Evolutionary conservation across 2,329 filamentous ascomycete genomes (phyloP).

Genomic region (Neofusicoccum sp.): DNA sequence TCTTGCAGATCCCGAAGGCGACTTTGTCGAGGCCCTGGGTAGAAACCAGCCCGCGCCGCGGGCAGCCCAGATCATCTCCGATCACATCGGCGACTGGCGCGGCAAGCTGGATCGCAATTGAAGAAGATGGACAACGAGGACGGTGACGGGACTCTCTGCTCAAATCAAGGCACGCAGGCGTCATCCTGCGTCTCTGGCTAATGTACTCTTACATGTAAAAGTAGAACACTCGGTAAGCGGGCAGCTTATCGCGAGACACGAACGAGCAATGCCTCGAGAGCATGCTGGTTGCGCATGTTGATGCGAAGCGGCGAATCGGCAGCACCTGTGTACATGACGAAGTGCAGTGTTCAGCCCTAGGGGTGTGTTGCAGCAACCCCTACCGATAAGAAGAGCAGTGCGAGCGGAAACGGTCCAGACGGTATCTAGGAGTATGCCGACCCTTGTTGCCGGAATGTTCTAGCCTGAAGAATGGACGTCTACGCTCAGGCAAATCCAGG

Average conservation of each 20-base stretch:
- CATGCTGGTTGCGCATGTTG: background rate
- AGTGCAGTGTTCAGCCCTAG: too few species aligned
- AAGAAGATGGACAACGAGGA: background rate
- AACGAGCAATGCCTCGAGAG: background rate
- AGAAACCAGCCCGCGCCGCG: slow-evolving; percentile 90
- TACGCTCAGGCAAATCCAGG: background rate
- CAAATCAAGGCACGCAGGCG: background rate
- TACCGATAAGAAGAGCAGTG: background rate
- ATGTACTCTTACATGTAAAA: slow-evolving; percentile 13
- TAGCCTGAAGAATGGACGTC: background rate
- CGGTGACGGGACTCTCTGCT: background rate
- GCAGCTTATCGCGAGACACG: slow-evolving; percentile 1
- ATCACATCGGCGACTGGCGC: slow-evolving; percentile 81
- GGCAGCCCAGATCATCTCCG: slow-evolving; percentile 79
- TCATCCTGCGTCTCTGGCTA: background rate
- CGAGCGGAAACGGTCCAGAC: background rate
- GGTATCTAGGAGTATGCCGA: background rate
- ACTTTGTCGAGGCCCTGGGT: slow-evolving; percentile 96
- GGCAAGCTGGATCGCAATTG: slow-evolving; percentile 54
- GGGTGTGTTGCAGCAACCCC: background rate
- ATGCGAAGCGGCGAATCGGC: background rate
- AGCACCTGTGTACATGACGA: background rate
- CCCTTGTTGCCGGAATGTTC: background rate
- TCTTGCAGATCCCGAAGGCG: slow-evolving; percentile 81
- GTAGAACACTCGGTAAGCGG: background rate